Base-by-base conservation (phyloP, 1,284 basidiomycete genomes). In the Ceratobasidium sp. region DNA sequence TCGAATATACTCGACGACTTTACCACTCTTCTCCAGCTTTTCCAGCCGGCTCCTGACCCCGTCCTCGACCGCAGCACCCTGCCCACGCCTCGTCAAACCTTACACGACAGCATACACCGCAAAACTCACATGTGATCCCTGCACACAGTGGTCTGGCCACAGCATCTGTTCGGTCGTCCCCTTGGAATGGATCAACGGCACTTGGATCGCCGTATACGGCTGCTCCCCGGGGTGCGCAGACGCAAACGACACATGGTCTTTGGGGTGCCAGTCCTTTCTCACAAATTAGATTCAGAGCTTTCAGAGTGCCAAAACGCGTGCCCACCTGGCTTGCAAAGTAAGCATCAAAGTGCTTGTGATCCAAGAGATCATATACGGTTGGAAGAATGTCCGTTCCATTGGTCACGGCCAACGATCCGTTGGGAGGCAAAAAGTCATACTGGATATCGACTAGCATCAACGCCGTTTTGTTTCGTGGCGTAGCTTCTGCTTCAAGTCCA, bases 91-190 rank as follows among this genome's bases (percentile, higher is more conserved):
- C 43, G 36, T 50, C 58, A 2, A 74, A 76, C 41, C 21, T 2
- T 43, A 53, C 3, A 43, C 5, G n/a, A n/a, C 28, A 58, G 46
- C 28, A 46, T 53, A 30, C 55, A 59, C 23, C n/a, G 34, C 12
- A 18, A 16, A 46, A 69, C 72, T 74, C 39, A 73, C 69, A 39
- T 64, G 76, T 28, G 82, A 83, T 58, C 79, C 81, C 57, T 80
- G 79, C 52, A 88, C 84, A 77, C 87, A 88, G 78, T 90, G 88
- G 60, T 84, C 85, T 1, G 89, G 88, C 88, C 88, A 90, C 16
- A 89, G 80, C 55, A 83, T 82, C 74, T 85, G 84, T 71, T 78
- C 76, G 72, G 83, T 79, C 39, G 77, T 79, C 76, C 83, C 80
- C 3, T 76, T 75, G 79, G 76, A 80, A 80, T 71, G 72, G 71